Conservation (phyloP, 371 early-diverging fungal species). For the Mortierella sp. region DNA sequence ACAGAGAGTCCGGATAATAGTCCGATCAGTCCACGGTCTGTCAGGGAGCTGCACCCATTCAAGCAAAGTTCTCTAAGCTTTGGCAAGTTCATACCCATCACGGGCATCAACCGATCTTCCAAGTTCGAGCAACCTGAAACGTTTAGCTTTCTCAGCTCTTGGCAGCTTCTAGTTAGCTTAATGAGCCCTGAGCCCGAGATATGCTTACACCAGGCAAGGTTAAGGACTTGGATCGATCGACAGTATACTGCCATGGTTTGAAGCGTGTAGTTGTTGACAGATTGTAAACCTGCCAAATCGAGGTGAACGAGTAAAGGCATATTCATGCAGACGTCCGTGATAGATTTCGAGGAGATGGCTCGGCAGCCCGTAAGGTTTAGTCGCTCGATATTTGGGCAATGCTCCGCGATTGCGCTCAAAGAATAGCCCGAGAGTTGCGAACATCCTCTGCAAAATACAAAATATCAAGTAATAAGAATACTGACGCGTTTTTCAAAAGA, state of each 20-base stretch:
- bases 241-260: slow-evolving; percentile 55
- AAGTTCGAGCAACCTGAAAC: slow-evolving; percentile 65
- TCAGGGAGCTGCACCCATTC: slow-evolving; percentile 62
- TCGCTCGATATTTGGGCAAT: slow-evolving; percentile 66
- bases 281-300: slow-evolving; percentile 63
- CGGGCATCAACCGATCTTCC: slow-evolving; percentile 60
- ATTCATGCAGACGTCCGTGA: slow-evolving; percentile 59
- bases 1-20: slow-evolving; percentile 51
- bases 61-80: slow-evolving; percentile 62
- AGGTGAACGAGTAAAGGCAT: slow-evolving; percentile 57
- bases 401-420: slow-evolving; percentile 61
- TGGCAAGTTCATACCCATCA: slow-evolving; percentile 57
- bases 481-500: neutral
- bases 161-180: slow-evolving; percentile 57
- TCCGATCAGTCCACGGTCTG: slow-evolving; percentile 58
- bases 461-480: neutral
- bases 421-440: slow-evolving; percentile 66
- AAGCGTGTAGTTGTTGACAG: slow-evolving; percentile 63
- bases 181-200: slow-evolving; percentile 63
- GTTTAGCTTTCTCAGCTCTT: slow-evolving; percentile 58
- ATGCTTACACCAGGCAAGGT: slow-evolving; percentile 68
- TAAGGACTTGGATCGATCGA: slow-evolving; percentile 59
- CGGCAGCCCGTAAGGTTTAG: slow-evolving; percentile 67
- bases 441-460: slow-evolving; percentile 63
- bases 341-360: slow-evolving; percentile 61